Base-by-base conservation (phyloP, 2,329 filamentous ascomycete genomes). In the Nakataea oryzae region DNA sequence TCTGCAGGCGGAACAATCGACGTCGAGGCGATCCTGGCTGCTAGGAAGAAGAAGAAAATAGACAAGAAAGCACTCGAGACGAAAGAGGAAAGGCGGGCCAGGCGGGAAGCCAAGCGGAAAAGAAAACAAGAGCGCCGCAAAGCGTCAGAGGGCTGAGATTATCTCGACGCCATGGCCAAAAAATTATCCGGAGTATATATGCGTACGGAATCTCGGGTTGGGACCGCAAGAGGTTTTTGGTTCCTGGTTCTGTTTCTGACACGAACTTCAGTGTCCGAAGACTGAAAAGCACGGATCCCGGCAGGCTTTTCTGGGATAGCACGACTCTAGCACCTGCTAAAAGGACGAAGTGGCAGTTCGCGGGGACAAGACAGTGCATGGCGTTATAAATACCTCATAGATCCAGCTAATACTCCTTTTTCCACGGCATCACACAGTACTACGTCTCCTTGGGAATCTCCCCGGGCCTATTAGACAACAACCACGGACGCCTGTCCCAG, bases 401-500 rank as follows among this genome's bases (percentile, higher is more conserved):
- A 50, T n/a, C 9, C 21, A n/a, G n/a, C n/a, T n/a, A n/a, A n/a
- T n/a, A n/a, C n/a, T n/a, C n/a, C n/a, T n/a, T n/a, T 50, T 9
- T n/a, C 17, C 21, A n/a, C 21, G 3, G 21, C 17, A 24, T 17
- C 41, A 50, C 5, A 50, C 41, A 50, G 17, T 5, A 29, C 61
- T 59, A 80, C 61, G 76, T 77, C 71, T 85, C 81, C 70, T 85
- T 86, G n/a, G 86, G 86, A 67, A 87, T 78, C 69, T 84, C 88
- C 27, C 88, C 88, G 6, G 88, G 87, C 73, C 86, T 89, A 66
- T 88, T 88, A 1, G 87, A 90, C 61, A 93, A 72, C 62, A 95
- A 80, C 91, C 93, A 97, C 1, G 93, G 92, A 70, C 93, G 81
- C 69, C 81, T 82, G 66, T 91, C 82, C 95, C 95, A 99, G 71